phyloP scores from a whole-genome alignment of 1,284 basidiomycete genomes.

The Butyriboletus appendiculatus region DNA sequence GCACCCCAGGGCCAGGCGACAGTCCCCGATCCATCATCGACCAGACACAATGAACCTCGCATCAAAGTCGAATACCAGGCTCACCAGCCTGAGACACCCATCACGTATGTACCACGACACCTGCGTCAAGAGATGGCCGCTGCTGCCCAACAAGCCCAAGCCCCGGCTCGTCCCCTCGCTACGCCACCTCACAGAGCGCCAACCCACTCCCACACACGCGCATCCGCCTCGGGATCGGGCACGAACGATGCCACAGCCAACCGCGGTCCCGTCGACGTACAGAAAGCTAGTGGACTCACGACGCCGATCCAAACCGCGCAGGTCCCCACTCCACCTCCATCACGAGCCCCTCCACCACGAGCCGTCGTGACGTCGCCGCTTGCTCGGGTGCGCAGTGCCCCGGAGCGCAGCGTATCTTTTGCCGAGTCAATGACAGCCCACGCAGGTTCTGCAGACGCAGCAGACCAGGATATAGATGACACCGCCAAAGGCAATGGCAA shows the following conservation, averaged over 20 bases:
- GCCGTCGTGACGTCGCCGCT: conserved; percentile 16
- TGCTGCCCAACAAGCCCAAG: conserved; percentile 10
- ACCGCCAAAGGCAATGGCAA: conserved; percentile 5
- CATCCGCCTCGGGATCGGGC: neutral
- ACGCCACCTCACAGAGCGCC: neutral
- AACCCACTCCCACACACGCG: neutral
- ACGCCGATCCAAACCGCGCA: conserved; percentile 25
- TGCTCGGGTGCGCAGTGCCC: conserved; percentile 1
- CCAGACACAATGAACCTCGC: neutral
- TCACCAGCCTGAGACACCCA: conserved; percentile 14
- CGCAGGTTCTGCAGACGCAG: neutral
- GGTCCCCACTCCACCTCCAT: conserved; percentile 6
- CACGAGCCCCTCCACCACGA: conserved; percentile 2
- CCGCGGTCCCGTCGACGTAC: neutral
- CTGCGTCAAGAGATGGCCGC: conserved; percentile 23
- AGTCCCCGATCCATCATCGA: neutral
- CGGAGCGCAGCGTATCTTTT: conserved; percentile 14
- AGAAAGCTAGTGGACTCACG: conserved; percentile 12
- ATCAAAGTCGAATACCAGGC: conserved; percentile 22
- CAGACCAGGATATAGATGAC: conserved; percentile 20
- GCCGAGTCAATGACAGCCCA: conserved; percentile 1
- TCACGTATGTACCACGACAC: conserved; percentile 29
- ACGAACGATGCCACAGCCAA: neutral
- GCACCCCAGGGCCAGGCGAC: neutral
- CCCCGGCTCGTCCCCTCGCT: neutral